These are phyloP conservation scores for Limnanthes douglasii DNA, from an alignment of 345 rosid genomes.

Conservation along the genomic window DNA sequence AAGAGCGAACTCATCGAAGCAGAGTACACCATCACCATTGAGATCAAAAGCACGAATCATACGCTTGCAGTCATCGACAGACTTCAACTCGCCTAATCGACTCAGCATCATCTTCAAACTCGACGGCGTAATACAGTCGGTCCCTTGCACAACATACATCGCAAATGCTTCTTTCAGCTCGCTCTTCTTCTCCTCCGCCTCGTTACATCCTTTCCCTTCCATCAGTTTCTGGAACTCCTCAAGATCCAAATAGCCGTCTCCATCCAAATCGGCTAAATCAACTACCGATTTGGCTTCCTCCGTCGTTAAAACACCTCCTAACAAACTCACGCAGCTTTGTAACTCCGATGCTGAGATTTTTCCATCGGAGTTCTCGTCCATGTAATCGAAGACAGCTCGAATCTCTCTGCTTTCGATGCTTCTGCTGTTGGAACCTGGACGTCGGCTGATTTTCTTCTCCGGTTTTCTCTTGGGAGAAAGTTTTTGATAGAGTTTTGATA, in stretches of 20 bases:
- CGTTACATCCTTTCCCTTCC: constrained; percentile 14
- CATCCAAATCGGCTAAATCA: constrained; percentile 27
- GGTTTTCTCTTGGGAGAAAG: constrained; percentile 13
- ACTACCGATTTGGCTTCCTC: constrained; percentile 38
- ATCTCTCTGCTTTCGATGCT: constrained; percentile 6
- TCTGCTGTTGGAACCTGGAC: constrained; percentile 1
- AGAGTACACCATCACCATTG: constrained; percentile 55
- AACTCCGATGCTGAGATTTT: constrained; percentile 40
- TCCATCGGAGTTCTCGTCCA: constrained; percentile 45
- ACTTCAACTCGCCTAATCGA: constrained; percentile 33
- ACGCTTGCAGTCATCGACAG: constrained; percentile 32
- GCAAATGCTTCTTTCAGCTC: constrained; percentile 35
- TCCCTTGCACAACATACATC: constrained; percentile 35
- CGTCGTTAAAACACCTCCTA: constrained; percentile 25
- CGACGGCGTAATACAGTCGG: constrained; percentile 34
- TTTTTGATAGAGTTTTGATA: constrained; percentile 11
- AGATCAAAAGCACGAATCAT: constrained; percentile 52
- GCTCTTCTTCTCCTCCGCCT: constrained; percentile 22
- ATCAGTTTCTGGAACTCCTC: constrained; percentile 38
- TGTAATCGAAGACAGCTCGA: constrained; percentile 25
- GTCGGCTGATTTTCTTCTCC: constrained; percentile 3
- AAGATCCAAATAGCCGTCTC: constrained; percentile 39
- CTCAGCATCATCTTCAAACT: constrained; percentile 40
- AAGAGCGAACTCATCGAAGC: constrained; percentile 45
- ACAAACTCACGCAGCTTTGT: constrained; percentile 22